phyloP scores from a whole-genome alignment of 768 basidiomycete genomes.

The Kwoniella sp. region DNA sequence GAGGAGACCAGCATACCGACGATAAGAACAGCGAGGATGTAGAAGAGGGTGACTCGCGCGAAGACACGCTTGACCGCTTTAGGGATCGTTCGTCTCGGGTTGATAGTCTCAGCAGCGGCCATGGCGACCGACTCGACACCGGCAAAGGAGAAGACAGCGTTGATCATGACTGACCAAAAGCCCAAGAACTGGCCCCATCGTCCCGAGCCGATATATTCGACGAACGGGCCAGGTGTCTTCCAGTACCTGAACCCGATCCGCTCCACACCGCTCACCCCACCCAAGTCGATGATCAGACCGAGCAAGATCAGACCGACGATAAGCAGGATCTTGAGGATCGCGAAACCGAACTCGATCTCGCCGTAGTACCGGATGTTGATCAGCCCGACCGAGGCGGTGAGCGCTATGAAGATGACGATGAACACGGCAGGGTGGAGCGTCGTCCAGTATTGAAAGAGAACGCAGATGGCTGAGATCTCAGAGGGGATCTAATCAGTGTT shows the following conservation, averaged over 20 bases:
- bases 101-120: slow-evolving; percentile 44
- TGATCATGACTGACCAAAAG: slow-evolving; percentile 34
- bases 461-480: slow-evolving; percentile 32
- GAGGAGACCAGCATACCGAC: slow-evolving; percentile 75
- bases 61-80: slow-evolving; percentile 51
- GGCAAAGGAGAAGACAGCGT: slow-evolving; percentile 45
- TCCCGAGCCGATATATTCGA: slow-evolving; percentile 34
- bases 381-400: slow-evolving; percentile 25
- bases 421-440: slow-evolving; percentile 33
- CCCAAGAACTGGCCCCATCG: slow-evolving; percentile 43
- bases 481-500: slow-evolving; percentile 13
- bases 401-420: slow-evolving; percentile 36
- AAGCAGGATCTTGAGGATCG: slow-evolving; percentile 52
- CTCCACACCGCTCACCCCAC: slow-evolving; percentile 64
- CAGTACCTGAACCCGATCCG: slow-evolving; percentile 60
- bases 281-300: slow-evolving; percentile 60
- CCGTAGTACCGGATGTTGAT: slow-evolving; percentile 52
- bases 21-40: slow-evolving; percentile 70
- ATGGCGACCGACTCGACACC: slow-evolving; percentile 45
- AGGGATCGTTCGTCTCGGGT: slow-evolving; percentile 48
- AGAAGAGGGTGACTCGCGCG: slow-evolving; percentile 73
- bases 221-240: slow-evolving; percentile 50
- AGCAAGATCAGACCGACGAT: slow-evolving; percentile 56
- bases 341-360: slow-evolving; percentile 46
- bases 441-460: slow-evolving; percentile 27